Percentiles rank a stretch among this genome's conserved stretches.
phyloP scores from a whole-genome alignment of 352 stramenopile species.

The Globisporangium nagaii region DNA sequence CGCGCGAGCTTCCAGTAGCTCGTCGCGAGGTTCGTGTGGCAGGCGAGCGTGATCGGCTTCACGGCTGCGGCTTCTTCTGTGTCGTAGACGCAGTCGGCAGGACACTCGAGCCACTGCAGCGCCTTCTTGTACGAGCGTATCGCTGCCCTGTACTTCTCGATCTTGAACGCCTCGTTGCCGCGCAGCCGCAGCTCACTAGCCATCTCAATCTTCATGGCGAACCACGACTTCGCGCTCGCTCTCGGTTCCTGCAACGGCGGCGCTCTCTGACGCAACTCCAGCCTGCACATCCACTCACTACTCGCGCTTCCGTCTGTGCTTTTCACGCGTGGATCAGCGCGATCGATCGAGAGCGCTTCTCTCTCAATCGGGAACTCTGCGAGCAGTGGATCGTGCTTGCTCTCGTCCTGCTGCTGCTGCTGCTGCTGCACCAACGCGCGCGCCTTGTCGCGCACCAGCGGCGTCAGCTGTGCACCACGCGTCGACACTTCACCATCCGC shows the following conservation, averaged over 20 bases:
- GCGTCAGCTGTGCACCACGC: not conserved
- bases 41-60: conserved; percentile 31
- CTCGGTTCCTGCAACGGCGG: not conserved
- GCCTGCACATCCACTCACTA: conserved; percentile 1
- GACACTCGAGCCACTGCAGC: conserved; percentile 50
- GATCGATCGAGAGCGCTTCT: not conserved
- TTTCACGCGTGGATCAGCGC: not conserved
- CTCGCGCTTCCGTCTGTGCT: not conserved
- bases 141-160: conserved; percentile 21
- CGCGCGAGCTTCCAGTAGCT: conserved; percentile 46
- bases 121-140: conserved; percentile 39
- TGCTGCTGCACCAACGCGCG: not conserved
- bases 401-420: not conserved
- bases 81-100: conserved; percentile 31
- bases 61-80: conserved; percentile 25
- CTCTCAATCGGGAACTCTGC: conserved; percentile 6
- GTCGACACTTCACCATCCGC: not conserved
- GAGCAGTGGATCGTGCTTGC: not conserved
- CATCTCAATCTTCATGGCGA: conserved; percentile 41
- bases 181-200: conserved; percentile 38
- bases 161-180: conserved; percentile 56
- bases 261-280: not conserved
- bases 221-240: conserved; percentile 19
- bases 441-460: conserved; percentile 1
- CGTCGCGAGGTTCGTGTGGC: conserved; percentile 57